phyloP scores from a whole-genome alignment of 164 flowering plant genomes.

The Nymphaea thermarum region DNA sequence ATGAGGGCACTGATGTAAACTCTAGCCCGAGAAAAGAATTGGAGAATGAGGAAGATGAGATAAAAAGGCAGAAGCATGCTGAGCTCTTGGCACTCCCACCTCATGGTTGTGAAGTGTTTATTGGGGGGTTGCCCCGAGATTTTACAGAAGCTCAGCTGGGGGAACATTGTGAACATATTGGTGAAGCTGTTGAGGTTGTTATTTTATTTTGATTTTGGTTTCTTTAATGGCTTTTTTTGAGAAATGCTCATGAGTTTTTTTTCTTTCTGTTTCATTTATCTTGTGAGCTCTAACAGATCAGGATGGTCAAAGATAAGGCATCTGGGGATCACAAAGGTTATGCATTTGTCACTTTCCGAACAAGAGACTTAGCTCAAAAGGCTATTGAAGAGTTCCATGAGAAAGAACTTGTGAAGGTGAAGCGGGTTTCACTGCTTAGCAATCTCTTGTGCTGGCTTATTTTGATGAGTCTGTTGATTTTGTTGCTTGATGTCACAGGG shows the following conservation, averaged over 20 bases:
- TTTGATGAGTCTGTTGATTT: neutral
- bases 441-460: neutral
- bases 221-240: too few relatives aligned
- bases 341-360: slow-evolving; percentile 72
- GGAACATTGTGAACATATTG: slow-evolving; percentile 65
- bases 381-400: slow-evolving; percentile 73
- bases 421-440: neutral
- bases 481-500: slow-evolving; percentile 42
- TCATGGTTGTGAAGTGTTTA: slow-evolving; percentile 85
- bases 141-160: slow-evolving; percentile 60
- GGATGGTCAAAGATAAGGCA: slow-evolving; percentile 66
- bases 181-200: slow-evolving; percentile 70
- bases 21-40: slow-evolving; percentile 35
- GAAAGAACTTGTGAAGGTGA: slow-evolving; percentile 70
- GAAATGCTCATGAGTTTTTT: neutral
- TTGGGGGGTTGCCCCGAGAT: slow-evolving; percentile 90
- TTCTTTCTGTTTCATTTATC: neutral
- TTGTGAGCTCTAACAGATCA: slow-evolving; percentile 35
- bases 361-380: slow-evolving; percentile 66
- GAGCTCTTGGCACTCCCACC: slow-evolving; percentile 93
- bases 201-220: neutral
- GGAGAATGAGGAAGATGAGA: slow-evolving; percentile 18
- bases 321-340: slow-evolving; percentile 84
- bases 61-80: slow-evolving; percentile 47
- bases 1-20: slow-evolving; percentile 16